Conservation (phyloP, 202 grass and related monocot genomes). For the Panicum hallii region DNA sequence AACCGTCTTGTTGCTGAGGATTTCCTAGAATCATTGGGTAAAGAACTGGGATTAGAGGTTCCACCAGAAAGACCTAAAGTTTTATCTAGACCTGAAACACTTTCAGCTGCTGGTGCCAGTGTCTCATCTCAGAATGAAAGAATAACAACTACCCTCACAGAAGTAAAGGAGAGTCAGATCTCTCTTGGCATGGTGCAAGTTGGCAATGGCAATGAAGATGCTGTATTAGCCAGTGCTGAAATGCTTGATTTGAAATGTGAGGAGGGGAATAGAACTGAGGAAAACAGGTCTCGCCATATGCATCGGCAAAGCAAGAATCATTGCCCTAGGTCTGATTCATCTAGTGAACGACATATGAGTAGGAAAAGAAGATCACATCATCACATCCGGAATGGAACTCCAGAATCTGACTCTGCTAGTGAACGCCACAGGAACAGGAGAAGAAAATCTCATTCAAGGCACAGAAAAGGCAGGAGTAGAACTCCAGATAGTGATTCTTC, state of each 20-base stretch:
- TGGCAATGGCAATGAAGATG: conserved; percentile 30
- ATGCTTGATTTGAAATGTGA: conserved; percentile 39
- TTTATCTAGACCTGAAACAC: conserved; percentile 46
- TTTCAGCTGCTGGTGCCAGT: conserved; percentile 37
- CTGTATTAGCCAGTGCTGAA: conserved; percentile 31
- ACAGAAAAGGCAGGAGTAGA: conserved; percentile 49
- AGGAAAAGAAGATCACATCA: conserved; percentile 58
- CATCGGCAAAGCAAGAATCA: conserved; percentile 37
- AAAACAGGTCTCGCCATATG: conserved; percentile 36
- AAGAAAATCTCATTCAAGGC: conserved; percentile 65
- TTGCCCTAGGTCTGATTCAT: conserved; percentile 50
- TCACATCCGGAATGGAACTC: conserved; percentile 32
- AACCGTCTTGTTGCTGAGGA: conserved; percentile 94
- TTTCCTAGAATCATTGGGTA: conserved; percentile 96
- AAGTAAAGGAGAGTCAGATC: conserved; percentile 46
- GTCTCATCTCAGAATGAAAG: conserved; percentile 33
- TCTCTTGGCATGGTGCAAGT: conserved; percentile 31
- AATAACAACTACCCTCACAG: neutral
- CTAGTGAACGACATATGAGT: conserved; percentile 45
- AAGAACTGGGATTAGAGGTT: conserved; percentile 89
- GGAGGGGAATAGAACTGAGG: conserved; percentile 43
- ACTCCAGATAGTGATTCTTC: conserved; percentile 58
- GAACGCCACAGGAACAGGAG: conserved; percentile 53
- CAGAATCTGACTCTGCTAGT: conserved; percentile 60
- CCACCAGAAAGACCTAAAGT: conserved; percentile 66